Percentiles rank a stretch among this genome's conserved stretches.
Evolutionary conservation across 2,329 filamentous ascomycete genomes (phyloP).

Genomic region (Venturia effusa): DNA sequence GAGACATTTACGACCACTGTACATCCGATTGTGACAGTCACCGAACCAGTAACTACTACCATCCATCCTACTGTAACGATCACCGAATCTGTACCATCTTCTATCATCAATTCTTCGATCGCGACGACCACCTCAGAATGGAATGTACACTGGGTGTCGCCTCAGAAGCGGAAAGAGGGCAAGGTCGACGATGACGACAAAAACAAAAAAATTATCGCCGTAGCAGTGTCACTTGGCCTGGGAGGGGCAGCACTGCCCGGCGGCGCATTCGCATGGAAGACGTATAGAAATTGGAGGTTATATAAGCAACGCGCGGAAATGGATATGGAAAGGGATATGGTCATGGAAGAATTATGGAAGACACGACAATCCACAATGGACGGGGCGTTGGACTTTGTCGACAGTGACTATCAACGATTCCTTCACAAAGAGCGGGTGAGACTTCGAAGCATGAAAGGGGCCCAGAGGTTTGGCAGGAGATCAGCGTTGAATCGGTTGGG

Average conservation of each 20-base stretch:
- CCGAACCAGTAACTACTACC: neutral
- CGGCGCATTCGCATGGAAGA: neutral
- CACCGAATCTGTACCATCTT: neutral
- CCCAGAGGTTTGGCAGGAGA: no score
- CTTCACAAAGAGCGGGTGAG: no score
- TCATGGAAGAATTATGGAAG: no score
- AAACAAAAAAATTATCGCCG: neutral
- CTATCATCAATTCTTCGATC: neutral
- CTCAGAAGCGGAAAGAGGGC: neutral
- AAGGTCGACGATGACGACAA: neutral
- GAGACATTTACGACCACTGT: neutral
- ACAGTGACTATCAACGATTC: no score
- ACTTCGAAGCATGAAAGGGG: no score
- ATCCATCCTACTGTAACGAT: neutral
- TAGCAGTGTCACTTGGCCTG: neutral
- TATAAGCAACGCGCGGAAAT: no score
- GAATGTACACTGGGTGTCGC: neutral
- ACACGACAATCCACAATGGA: no score
- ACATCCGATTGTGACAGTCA: neutral
- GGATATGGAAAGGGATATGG: no score
- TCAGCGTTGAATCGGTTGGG: neutral
- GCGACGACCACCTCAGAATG: neutral
- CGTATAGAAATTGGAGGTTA: no score
- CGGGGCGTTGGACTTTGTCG: no score
- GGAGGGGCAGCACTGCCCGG: neutral